These are phyloP conservation scores for Oenanthe sinensis DNA, from an alignment of 129 eudicot genomes.

Conservation along the genomic window DNA sequence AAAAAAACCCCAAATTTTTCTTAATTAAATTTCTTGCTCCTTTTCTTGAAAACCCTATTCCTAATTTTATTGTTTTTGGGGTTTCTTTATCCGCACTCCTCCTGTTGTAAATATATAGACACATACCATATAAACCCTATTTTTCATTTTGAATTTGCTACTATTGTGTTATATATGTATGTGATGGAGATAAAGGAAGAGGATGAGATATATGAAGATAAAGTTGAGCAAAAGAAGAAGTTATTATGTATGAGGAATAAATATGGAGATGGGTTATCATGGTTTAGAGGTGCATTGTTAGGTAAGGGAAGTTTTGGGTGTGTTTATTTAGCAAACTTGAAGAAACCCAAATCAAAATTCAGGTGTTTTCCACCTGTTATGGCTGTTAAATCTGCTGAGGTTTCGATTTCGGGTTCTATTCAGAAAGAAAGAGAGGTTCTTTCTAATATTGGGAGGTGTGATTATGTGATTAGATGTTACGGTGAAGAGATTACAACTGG, in stretches of 20 bases:
- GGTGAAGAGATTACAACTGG: constrained; percentile 64
- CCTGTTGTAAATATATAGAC: background rate
- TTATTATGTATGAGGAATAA: constrained; percentile 8
- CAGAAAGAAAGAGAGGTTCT: constrained; percentile 65
- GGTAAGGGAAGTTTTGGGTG: constrained; percentile 79
- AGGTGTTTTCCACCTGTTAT: constrained; percentile 52
- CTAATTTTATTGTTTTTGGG: background rate
- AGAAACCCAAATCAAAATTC: constrained; percentile 57
- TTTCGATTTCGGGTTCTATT: constrained; percentile 58
- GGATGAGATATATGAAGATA: background rate
- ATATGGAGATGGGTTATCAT: constrained; percentile 74
- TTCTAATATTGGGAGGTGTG: constrained; percentile 38
- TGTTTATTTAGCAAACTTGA: constrained; percentile 57
- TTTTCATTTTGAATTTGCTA: background rate
- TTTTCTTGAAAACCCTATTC: background rate
- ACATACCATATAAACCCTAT: constrained; percentile 8
- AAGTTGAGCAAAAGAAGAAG: background rate
- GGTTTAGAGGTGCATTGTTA: constrained; percentile 58
- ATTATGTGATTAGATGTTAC: constrained; percentile 42
- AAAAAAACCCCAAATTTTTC: constrained; percentile 11
- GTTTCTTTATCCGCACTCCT: background rate
- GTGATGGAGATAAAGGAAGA: constrained; percentile 2
- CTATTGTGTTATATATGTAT: background rate
- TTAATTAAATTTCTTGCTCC: background rate
- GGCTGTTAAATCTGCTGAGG: constrained; percentile 91